phyloP scores from a whole-genome alignment of 139 green algal species.

The Pleodorina starrii region DNA sequence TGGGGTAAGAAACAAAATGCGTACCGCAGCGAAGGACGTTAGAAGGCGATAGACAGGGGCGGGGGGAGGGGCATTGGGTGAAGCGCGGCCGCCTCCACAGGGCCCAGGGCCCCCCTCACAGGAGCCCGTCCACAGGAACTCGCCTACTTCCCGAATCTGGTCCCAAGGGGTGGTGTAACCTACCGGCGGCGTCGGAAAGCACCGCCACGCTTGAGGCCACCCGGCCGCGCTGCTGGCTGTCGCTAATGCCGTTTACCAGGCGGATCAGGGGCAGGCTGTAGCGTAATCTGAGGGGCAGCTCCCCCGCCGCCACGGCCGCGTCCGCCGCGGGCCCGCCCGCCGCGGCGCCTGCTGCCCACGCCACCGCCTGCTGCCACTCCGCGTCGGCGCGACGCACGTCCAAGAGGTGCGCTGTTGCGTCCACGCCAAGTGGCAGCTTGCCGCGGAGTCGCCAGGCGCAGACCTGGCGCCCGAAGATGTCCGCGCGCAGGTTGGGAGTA shows the following conservation, averaged over 20 bases:
- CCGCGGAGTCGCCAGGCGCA: slow-evolving; percentile 76
- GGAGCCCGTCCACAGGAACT: too few relatives aligned
- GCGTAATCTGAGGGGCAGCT: slow-evolving; percentile 29
- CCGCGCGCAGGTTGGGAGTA: background rate
- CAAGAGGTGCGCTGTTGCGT: slow-evolving; percentile 74
- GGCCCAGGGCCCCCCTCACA: too few relatives aligned
- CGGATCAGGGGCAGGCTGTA: slow-evolving; percentile 33
- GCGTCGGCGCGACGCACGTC: slow-evolving; percentile 51
- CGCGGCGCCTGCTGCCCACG: background rate
- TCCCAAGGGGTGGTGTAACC: too few relatives aligned
- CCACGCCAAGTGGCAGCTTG: slow-evolving; percentile 77
- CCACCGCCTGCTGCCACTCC: background rate
- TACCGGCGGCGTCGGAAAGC: slow-evolving; percentile 58
- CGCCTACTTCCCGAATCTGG: too few relatives aligned
- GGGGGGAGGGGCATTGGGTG: too few relatives aligned
- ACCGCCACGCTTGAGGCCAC: slow-evolving; percentile 78
- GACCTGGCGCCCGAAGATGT: slow-evolving; percentile 52
- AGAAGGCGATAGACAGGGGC: too few relatives aligned
- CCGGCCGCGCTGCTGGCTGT: slow-evolving; percentile 81
- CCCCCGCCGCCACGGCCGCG: background rate
- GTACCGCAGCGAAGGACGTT: too few relatives aligned
- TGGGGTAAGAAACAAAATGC: too few relatives aligned
- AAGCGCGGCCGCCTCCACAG: too few relatives aligned
- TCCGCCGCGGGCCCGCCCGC: background rate
- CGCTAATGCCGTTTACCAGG: slow-evolving; percentile 88